Evolutionary conservation across 306 rosid species (phyloP), one percentile per base, ranked within the genome.

Genomic region (Pueraria montana): DNA sequence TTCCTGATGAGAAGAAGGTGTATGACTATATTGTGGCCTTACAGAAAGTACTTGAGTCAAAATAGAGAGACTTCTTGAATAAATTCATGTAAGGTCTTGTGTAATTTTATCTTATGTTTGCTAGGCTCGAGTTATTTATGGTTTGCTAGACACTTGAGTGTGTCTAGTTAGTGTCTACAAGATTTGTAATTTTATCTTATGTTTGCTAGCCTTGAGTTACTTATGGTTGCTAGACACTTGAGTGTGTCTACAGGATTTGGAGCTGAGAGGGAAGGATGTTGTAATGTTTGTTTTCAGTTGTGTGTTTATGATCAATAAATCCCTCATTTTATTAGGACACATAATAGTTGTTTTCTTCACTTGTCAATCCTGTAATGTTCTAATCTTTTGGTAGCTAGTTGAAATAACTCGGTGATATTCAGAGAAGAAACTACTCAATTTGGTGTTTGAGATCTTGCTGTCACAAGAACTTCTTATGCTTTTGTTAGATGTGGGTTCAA

Each of bases 1-100:
- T 89, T 48, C 84, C 90, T 26, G 73, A 82, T 84, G 76, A 84
- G 59, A 82, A 78, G 5, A 77, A 79, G 50, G 64, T 87, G 10
- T 86, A 89, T 70, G 89, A 75, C 4, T 10, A 4, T 64, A 8
- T 69, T 17, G 5, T 68, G 56, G 78, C 23, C 17, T 0, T 75
- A 13, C 45, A 21, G 56, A 87, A 83, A 81, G 7, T 11, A 61
- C 4, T 68, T 48, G 45, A 76, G 17, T 21, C 36, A 32, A 62
- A 55, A 0, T 34, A 78, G 9, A 52, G 48, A 11, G 32, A 70
- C 18, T 72, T 30, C 20, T 14, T 63, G 20, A 27, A 27, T 30
- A 59, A n/a, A n/a, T n/a, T n/a, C n/a, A n/a, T n/a, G 65, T 45
- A 10, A 56, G 48, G 18, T 48, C 27, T 26, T 71, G 40, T 83